phyloP scores from a whole-genome alignment of 306 rosid species.

The Quercus rubra region DNA sequence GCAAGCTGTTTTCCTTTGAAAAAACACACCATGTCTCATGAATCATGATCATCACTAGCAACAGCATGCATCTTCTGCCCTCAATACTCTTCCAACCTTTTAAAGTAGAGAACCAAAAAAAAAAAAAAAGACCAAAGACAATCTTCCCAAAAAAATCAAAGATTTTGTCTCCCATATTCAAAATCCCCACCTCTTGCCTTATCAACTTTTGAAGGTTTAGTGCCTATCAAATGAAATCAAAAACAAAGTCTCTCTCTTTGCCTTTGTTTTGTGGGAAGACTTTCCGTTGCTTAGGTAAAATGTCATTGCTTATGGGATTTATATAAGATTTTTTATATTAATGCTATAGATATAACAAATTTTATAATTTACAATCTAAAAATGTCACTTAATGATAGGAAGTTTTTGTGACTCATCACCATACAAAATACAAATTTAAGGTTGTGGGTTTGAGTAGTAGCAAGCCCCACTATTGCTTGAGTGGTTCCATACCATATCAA shows the following conservation, averaged over 20 bases:
- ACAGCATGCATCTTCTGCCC: constrained; percentile 38
- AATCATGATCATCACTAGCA: constrained; percentile 38
- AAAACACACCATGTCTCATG: constrained; percentile 34
- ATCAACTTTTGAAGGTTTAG: constrained; percentile 35
- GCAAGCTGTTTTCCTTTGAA: constrained; percentile 70
- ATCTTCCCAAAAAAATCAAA: constrained; percentile 65
- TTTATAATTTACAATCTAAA: too few species aligned
- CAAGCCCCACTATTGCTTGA: too few species aligned
- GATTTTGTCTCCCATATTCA: constrained; percentile 75
- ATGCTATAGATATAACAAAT: background rate
- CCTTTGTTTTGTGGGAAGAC: constrained; percentile 24
- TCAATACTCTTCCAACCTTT: constrained; percentile 37
- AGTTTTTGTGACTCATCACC: too few species aligned
- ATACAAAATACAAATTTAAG: too few species aligned
- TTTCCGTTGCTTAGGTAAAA: constrained; percentile 13
- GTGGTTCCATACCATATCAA: too few species aligned
- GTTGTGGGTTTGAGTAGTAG: too few species aligned
- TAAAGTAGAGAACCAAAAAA: constrained; percentile 25
- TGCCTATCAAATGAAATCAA: constrained; percentile 45
- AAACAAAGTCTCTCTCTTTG: constrained; percentile 13
- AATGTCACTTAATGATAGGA: too few species aligned
- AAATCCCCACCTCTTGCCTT: constrained; percentile 51
- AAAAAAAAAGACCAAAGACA: constrained; percentile 43
- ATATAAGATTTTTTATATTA: background rate
- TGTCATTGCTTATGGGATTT: constrained; percentile 14